Evolutionary conservation across 2,329 filamentous ascomycete species (phyloP).

Genomic region (Neocucurbitaria cava): DNA sequence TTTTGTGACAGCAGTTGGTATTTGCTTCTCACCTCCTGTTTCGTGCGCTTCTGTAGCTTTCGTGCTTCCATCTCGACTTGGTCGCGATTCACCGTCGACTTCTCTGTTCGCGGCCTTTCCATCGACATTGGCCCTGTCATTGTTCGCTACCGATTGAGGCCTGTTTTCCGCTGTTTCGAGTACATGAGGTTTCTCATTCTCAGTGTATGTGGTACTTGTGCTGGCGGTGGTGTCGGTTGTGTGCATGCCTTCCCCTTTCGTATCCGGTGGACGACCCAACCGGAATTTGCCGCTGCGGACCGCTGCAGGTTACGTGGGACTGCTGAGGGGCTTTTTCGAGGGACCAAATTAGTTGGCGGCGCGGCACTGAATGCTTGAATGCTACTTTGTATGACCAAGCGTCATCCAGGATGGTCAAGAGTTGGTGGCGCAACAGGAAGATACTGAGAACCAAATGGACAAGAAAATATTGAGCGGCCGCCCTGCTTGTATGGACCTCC

Average conservation of each 20-base stretch:
- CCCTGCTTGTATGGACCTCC: not conserved
- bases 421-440: not conserved
- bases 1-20: not conserved
- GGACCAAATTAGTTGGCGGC: not conserved
- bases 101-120: not conserved
- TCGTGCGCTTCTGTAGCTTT: not conserved
- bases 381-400: not conserved
- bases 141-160: not conserved
- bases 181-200: not conserved
- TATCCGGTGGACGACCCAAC: conserved; percentile 1
- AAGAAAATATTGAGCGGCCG: not conserved
- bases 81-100: not conserved
- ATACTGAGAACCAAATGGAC: not conserved
- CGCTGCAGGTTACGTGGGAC: conserved; percentile 6
- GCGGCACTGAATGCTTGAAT: not conserved
- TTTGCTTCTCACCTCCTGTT: conserved; percentile 1
- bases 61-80: not conserved
- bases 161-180: not conserved
- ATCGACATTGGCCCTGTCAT: not conserved
- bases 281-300: conserved; percentile 12
- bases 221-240: not conserved
- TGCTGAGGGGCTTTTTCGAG: not conserved
- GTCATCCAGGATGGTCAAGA: not conserved
- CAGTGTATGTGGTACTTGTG: conserved; percentile 3
- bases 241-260: conserved; percentile 10